phyloP scores from a whole-genome alignment of 202 grass and related monocot genomes.

The Panicum virgatum region DNA sequence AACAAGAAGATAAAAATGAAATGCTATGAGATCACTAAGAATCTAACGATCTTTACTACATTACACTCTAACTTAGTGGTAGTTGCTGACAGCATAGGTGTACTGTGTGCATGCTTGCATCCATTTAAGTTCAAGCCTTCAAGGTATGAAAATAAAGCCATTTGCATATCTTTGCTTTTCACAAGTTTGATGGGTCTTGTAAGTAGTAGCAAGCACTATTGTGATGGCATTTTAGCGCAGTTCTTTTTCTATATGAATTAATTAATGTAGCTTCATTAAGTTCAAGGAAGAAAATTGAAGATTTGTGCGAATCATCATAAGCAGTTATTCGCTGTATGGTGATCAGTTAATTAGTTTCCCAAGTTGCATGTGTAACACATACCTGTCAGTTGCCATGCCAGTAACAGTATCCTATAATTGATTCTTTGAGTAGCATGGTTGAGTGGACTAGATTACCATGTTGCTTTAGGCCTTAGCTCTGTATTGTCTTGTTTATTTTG shows the following conservation, averaged over 20 bases:
- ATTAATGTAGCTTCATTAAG: neutral
- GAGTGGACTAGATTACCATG: neutral
- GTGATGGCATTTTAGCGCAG: neutral
- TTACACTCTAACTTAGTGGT: neutral
- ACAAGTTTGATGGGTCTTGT: neutral
- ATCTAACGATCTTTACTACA: neutral
- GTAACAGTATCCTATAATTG: neutral
- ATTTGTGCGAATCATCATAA: neutral
- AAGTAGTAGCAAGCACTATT: neutral
- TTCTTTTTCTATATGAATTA: neutral
- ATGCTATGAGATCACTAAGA: neutral
- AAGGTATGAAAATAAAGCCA: neutral
- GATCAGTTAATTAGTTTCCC: neutral
- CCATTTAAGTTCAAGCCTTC: neutral
- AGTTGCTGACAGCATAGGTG: neutral
- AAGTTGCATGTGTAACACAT: conserved; percentile 1
- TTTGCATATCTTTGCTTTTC: neutral
- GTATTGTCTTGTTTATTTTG: neutral
- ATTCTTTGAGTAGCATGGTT: neutral
- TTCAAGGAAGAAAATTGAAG: neutral
- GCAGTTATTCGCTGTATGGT: neutral
- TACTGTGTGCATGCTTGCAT: neutral
- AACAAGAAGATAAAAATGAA: neutral
- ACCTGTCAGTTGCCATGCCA: neutral
- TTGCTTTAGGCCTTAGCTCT: neutral